These are phyloP conservation scores for Hirschfeldia incana DNA, from an alignment of 345 rosid species.

Conservation along the genomic window DNA sequence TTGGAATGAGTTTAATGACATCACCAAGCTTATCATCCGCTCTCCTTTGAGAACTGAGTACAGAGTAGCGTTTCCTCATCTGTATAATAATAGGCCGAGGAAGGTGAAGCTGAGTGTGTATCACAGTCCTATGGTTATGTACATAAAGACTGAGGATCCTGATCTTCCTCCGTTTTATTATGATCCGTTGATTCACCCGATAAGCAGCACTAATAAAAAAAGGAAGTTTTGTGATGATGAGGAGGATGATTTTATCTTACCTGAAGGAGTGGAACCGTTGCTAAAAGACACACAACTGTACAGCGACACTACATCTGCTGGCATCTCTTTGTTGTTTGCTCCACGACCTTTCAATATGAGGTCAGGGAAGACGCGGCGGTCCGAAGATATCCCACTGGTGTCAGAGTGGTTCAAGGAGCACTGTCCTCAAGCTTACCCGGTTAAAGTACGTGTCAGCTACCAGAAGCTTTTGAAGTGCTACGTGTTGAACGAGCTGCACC, in stretches of 20 bases:
- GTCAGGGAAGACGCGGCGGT: slow-evolving; percentile 89
- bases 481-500: slow-evolving; percentile 93
- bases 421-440: slow-evolving; percentile 98
- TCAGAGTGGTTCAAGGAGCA: slow-evolving; percentile 99
- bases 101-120: slow-evolving; percentile 90
- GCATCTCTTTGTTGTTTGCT: slow-evolving; percentile 90
- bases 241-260: slow-evolving; percentile 75
- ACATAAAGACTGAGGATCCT: slow-evolving; percentile 96
- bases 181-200: slow-evolving; percentile 96
- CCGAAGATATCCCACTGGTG: slow-evolving; percentile 97
- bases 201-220: slow-evolving; percentile 82
- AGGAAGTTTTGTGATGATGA: slow-evolving; percentile 42
- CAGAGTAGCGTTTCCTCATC: slow-evolving; percentile 93
- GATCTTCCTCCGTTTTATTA: slow-evolving; percentile 97
- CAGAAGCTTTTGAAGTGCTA: slow-evolving; percentile 95
- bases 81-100: slow-evolving; percentile 95
- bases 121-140: slow-evolving; percentile 98
- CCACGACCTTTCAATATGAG: slow-evolving; percentile 98
- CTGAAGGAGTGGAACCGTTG: slow-evolving; percentile 91
- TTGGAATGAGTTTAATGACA: slow-evolving; percentile 99
- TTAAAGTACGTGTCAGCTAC: slow-evolving; percentile 96
- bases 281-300: slow-evolving; percentile 81
- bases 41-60: slow-evolving; percentile 97
- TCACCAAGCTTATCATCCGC: slow-evolving; percentile 93
- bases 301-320: slow-evolving; percentile 98